These are phyloP conservation scores for Erodium maritimum DNA, from an alignment of 345 rosid species.

Conservation along the genomic window DNA sequence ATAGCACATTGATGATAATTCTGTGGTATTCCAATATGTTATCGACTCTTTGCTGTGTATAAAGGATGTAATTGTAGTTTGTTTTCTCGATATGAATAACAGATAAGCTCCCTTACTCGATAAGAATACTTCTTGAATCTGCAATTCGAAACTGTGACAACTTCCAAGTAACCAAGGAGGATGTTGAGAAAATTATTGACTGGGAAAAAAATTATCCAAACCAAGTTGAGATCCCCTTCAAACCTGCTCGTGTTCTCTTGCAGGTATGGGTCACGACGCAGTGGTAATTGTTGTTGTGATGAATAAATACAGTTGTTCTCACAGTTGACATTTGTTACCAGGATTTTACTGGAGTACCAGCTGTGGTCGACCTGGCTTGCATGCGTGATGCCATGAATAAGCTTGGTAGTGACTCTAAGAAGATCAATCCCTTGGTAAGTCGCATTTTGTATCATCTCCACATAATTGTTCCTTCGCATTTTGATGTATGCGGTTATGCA, in stretches of 20 bases:
- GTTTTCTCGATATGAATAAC: conserved; percentile 2
- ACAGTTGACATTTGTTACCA: conserved; percentile 9
- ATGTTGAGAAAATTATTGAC: conserved; percentile 72
- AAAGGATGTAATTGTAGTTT: no score
- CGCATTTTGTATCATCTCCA: background rate
- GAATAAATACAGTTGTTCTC: background rate
- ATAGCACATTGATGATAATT: background rate
- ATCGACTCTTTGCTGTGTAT: background rate
- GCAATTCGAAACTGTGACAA: conserved; percentile 84
- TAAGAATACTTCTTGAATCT: conserved; percentile 73
- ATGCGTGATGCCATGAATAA: conserved; percentile 81
- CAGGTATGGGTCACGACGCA: conserved; percentile 31
- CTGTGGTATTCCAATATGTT: background rate
- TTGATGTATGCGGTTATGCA: background rate
- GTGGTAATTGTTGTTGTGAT: background rate
- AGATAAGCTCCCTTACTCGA: conserved; percentile 68
- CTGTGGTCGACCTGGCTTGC: conserved; percentile 79
- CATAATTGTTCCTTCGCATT: no score
- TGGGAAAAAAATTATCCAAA: conserved; percentile 61
- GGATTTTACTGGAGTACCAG: conserved; percentile 93
- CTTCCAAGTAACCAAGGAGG: conserved; percentile 70
- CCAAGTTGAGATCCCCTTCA: conserved; percentile 80
- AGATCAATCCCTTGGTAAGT: conserved; percentile 85
- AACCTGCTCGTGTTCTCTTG: conserved; percentile 76
- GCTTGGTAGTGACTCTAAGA: conserved; percentile 60